A percentile compares a stretch with the other conserved stretches of the same genome.
Evolutionary conservation across 306 rosid genomes (phyloP).

Genomic region (Gastrolobium villosum): DNA sequence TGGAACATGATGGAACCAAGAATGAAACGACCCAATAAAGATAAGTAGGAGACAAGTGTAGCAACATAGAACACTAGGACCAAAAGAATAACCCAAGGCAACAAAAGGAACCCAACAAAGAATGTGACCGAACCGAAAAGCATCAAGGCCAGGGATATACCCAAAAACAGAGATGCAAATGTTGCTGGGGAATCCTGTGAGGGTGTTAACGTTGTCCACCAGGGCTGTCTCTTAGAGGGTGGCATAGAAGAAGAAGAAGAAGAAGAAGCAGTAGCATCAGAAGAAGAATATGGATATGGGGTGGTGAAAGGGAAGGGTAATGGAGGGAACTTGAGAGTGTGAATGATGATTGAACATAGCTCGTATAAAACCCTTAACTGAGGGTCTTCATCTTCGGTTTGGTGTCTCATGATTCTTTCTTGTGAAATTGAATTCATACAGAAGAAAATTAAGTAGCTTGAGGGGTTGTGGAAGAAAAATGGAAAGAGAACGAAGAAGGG

Average conservation of each 20-base stretch:
- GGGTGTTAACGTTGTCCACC: conserved; percentile 18
- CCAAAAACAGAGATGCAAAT: conserved; percentile 59
- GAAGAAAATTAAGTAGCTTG: background rate
- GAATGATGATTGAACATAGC: conserved; percentile 50
- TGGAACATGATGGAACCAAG: conserved; percentile 5
- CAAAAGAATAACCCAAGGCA: conserved; percentile 50
- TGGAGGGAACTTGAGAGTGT: conserved; percentile 51
- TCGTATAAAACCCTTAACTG: conserved; percentile 47
- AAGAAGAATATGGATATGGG: background rate
- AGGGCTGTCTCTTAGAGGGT: conserved; percentile 24
- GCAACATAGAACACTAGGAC: conserved; percentile 51
- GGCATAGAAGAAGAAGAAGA: background rate
- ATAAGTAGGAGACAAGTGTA: conserved; percentile 41
- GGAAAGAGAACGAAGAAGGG: background rate
- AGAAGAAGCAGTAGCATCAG: conserved; percentile 5
- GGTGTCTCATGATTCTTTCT: conserved; percentile 41
- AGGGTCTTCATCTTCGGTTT: conserved; percentile 28
- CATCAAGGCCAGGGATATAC: conserved; percentile 59
- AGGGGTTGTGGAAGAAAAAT: background rate
- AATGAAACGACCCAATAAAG: conserved; percentile 40
- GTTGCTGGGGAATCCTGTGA: conserved; percentile 47
- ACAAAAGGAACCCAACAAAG: conserved; percentile 48
- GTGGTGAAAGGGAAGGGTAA: conserved; percentile 28
- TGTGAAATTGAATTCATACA: background rate
- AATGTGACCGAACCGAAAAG: conserved; percentile 52